Evolutionary conservation across 1,139 yeast species (phyloP), one percentile per base, ranked within the genome.

Genomic region (Pneumocystis canis): DNA sequence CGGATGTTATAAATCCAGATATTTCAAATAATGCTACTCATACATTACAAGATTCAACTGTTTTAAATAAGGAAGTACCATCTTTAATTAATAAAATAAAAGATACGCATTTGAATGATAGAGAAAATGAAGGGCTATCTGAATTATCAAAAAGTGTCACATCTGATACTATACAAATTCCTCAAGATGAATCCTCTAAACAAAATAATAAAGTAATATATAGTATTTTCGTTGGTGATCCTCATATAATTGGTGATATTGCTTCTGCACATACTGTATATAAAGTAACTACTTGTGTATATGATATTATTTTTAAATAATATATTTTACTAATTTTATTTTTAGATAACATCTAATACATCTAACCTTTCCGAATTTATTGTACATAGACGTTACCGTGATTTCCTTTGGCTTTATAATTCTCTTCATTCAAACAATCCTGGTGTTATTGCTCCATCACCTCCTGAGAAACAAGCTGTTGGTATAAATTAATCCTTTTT

Each of bases 401-500:
- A 89, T 72, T 89, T 89, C 74, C 77, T 85, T 67, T 77, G 97
- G 97, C 79, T 92, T 33, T 90, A 89, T 73, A 89, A 89, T 69
- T 96, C 92, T 69, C 77, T 92, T 40, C 89, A 87, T 70, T 82
- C 82, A 67, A 88, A 85, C 69, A 89, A 92, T 71, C 95, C 96
- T 37, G 98, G 98, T 0, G 78, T 81, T 64, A 85, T 94, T 57
- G 84, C 94, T 33, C 98, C 98, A 0, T 96, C 98, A 0, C 97
- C 98, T 11, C 98, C 99, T 1, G 88, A 89, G 53, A 94, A 94
- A 71, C 97, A 92, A 73, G 87, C 89, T 0, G 85, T 90, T 65
- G 97, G 96, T 2, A 78, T 25, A 47, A 25, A 25, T 3, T 25
- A 95, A 67, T 35, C 14, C 16, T 57, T 39, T 20, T 35, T 35